Evolutionary conservation across 1,284 basidiomycete species (phyloP).

Genomic region (Phaffia rhodozyma): DNA sequence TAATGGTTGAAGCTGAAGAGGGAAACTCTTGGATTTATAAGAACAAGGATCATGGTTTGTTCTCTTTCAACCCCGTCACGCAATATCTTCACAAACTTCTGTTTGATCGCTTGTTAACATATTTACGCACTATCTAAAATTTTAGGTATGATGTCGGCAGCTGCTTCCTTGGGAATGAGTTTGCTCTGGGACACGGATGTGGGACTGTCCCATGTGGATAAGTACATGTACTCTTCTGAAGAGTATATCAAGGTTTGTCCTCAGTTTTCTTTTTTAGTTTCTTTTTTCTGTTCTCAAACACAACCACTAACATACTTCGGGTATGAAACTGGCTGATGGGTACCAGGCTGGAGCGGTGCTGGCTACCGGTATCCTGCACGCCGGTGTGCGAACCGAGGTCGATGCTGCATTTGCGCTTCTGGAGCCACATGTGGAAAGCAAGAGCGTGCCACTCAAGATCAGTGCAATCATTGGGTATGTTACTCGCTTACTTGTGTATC

Average conservation of each 20-base stretch:
- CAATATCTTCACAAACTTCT: background rate
- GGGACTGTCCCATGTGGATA: conserved; percentile 90
- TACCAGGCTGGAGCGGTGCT: conserved; percentile 76
- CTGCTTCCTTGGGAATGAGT: conserved; percentile 85
- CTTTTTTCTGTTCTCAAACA: background rate
- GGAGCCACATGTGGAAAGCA: conserved; percentile 81
- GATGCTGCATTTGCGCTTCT: conserved; percentile 88
- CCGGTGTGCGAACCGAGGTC: conserved; percentile 79
- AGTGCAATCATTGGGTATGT: conserved; percentile 67
- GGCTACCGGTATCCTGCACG: conserved; percentile 87
- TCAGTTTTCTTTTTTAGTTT: background rate
- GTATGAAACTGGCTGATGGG: background rate
- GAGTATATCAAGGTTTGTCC: conserved; percentile 77
- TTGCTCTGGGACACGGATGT: conserved; percentile 94
- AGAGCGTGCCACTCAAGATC: conserved; percentile 68
- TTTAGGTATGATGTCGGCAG: conserved; percentile 86
- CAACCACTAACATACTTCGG: conserved; percentile 3
- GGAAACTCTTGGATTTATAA: conserved; percentile 99
- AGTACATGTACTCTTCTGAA: conserved; percentile 91
- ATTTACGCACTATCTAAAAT: background rate
- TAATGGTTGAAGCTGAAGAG: conserved; percentile 92
- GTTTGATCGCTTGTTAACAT: background rate
- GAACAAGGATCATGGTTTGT: conserved; percentile 87
- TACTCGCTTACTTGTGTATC: background rate
- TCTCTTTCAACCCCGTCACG: background rate